phyloP scores from a whole-genome alignment of 1,284 basidiomycete genomes.

The Pascua guehoae region DNA sequence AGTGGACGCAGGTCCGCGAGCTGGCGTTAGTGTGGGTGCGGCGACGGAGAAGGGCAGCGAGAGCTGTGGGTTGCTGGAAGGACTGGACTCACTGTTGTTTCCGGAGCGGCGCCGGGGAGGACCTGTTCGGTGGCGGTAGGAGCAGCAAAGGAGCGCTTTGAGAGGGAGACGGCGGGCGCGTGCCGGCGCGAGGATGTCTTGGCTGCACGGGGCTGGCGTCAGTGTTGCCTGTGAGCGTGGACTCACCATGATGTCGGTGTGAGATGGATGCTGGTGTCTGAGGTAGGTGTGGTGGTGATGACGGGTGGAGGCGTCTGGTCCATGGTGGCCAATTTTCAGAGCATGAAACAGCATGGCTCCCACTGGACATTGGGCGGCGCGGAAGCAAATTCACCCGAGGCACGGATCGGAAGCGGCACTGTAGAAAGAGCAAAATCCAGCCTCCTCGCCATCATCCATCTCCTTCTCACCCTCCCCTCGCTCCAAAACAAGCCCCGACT shows the following conservation, averaged over 20 bases:
- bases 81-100: constrained; percentile 5
- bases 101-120: constrained; percentile 16
- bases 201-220: constrained; percentile 28
- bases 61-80: not conserved
- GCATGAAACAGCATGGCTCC: too few relatives aligned
- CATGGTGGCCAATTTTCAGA: too few relatives aligned
- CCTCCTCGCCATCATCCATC: too few relatives aligned
- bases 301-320: too few relatives aligned
- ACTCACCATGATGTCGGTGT: constrained; percentile 11
- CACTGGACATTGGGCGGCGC: too few relatives aligned
- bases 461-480: too few relatives aligned
- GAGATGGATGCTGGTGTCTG: not conserved
- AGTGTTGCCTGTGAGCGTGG: not conserved
- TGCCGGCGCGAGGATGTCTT: constrained; percentile 22
- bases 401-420: too few relatives aligned
- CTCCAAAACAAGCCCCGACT: too few relatives aligned
- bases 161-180: constrained; percentile 24
- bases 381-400: too few relatives aligned
- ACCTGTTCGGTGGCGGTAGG: constrained; percentile 13
- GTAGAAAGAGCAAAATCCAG: too few relatives aligned
- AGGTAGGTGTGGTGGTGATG: too few relatives aligned
- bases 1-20: constrained; percentile 5
- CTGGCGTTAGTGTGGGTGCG: constrained; percentile 5
- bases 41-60: not conserved
- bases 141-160: constrained; percentile 22